phyloP scores from a whole-genome alignment of 139 green algal species.

The Chlorella sp. region DNA sequence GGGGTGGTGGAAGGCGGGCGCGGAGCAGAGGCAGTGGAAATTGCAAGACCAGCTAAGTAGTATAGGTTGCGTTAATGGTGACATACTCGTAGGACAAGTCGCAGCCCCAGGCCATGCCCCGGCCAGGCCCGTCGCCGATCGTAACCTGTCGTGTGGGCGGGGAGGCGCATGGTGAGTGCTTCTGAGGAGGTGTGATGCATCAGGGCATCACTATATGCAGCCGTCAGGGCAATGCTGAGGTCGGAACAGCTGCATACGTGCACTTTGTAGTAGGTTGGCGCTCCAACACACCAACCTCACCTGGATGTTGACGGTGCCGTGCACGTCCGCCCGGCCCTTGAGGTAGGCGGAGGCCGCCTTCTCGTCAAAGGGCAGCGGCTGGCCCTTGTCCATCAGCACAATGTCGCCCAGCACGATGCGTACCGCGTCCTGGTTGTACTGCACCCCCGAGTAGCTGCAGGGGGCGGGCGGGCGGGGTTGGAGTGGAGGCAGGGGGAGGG shows the following conservation, averaged over 20 bases:
- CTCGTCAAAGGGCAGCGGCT: slow-evolving; percentile 94
- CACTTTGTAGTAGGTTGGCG: too few relatives aligned
- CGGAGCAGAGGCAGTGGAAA: too few relatives aligned
- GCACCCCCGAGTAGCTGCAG: slow-evolving; percentile 81
- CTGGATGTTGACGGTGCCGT: slow-evolving; percentile 89
- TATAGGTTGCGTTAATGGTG: slow-evolving; percentile 43
- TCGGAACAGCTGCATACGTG: too few relatives aligned
- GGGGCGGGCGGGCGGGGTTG: background rate
- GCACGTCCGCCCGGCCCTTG: slow-evolving; percentile 69
- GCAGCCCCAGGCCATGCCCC: slow-evolving; percentile 84
- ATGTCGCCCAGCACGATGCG: slow-evolving; percentile 83
- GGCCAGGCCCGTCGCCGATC: slow-evolving; percentile 66
- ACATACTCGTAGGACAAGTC: slow-evolving; percentile 90
- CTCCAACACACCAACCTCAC: background rate
- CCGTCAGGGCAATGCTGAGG: background rate
- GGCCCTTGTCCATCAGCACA: slow-evolving; percentile 91
- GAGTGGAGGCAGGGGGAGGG: background rate
- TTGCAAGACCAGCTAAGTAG: background rate
- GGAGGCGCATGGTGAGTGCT: background rate
- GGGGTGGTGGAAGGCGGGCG: too few relatives aligned
- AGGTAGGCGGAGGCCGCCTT: slow-evolving; percentile 89
- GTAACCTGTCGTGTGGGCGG: background rate
- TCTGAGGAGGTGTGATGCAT: background rate
- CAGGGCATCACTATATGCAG: background rate
- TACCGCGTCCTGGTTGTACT: slow-evolving; percentile 86